Evolutionary conservation across 257 asterid species (phyloP).

Genomic region (Leonotis leonurus): DNA sequence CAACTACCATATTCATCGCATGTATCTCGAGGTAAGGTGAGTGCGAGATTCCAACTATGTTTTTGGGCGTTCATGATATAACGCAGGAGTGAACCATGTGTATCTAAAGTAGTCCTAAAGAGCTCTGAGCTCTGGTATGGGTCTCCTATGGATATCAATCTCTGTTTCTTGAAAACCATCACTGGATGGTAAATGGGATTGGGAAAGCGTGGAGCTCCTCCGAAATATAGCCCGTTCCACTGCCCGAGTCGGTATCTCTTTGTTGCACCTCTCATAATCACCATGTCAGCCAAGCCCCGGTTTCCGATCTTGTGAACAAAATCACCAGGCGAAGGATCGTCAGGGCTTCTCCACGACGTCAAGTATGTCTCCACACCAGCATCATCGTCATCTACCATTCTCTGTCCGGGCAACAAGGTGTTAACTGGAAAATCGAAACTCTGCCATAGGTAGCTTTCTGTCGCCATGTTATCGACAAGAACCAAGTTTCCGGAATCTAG

Average conservation of each 20-base stretch:
- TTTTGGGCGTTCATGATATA: conserved; percentile 8
- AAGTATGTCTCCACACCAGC: not conserved
- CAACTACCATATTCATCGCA: conserved; percentile 22
- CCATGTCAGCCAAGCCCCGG: conserved; percentile 19
- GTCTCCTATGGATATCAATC: conserved; percentile 1
- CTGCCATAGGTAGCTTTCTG: not conserved
- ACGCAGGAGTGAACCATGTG: not conserved
- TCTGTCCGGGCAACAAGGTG: not conserved
- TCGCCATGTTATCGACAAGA: not conserved
- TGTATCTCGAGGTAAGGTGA: not conserved
- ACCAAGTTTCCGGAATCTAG: conserved; percentile 24
- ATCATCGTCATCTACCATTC: not conserved
- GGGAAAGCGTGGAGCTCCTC: conserved; percentile 11
- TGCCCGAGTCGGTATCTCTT: conserved; percentile 18
- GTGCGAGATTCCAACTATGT: conserved; percentile 15
- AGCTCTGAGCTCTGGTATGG: conserved; percentile 2
- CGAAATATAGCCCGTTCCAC: conserved; percentile 28
- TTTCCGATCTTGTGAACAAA: conserved; percentile 13
- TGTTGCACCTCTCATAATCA: not conserved
- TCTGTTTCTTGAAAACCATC: not conserved
- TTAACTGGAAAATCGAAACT: not conserved
- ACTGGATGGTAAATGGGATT: not conserved
- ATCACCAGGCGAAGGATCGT: conserved; percentile 9
- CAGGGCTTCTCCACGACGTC: not conserved
- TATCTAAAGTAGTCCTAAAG: not conserved